Evolutionary conservation across 1,284 basidiomycete genomes (phyloP).

Genomic region (Cutaneotrichosporon mucoides): DNA sequence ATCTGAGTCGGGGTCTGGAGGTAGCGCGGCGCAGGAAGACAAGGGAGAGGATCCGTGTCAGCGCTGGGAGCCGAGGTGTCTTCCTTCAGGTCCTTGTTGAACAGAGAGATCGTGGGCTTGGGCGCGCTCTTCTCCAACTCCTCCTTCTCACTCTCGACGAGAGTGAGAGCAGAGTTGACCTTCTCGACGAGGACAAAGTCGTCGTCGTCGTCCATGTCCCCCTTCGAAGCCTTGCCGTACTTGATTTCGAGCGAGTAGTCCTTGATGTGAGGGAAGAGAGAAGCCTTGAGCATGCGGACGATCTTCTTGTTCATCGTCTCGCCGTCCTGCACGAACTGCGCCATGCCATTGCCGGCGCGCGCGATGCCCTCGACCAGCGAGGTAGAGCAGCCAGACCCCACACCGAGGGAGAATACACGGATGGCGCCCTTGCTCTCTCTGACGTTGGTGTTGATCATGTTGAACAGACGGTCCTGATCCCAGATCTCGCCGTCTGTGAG

Average conservation of each 20-base stretch:
- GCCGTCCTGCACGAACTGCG: constrained; percentile 8
- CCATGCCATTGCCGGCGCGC: constrained; percentile 12
- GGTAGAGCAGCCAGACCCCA: constrained; percentile 18
- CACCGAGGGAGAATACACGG: constrained; percentile 29
- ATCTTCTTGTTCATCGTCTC: constrained; percentile 22
- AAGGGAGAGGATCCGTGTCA: constrained; percentile 3
- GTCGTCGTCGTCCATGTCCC: constrained; percentile 5
- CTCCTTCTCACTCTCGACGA: background rate
- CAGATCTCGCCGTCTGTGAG: constrained; percentile 36
- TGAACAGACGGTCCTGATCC: constrained; percentile 17
- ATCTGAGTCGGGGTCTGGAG: constrained; percentile 36
- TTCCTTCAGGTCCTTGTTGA: constrained; percentile 10
- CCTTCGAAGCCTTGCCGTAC: constrained; percentile 1
- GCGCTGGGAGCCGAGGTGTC: constrained; percentile 1
- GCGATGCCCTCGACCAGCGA: constrained; percentile 17
- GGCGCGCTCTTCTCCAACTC: background rate
- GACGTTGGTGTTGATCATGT: constrained; percentile 7
- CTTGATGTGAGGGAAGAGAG: constrained; percentile 14
- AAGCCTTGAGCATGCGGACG: constrained; percentile 17
- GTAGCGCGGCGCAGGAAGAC: constrained; percentile 53
- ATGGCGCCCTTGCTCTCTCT: constrained; percentile 13
- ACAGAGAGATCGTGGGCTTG: constrained; percentile 28
- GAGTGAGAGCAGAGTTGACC: background rate
- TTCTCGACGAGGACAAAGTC: constrained; percentile 21
- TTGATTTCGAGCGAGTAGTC: constrained; percentile 15